Percentiles rank a stretch among this genome's conserved stretches.
Evolutionary conservation across 768 basidiomycete genomes (phyloP).

Genomic region (Mycena rebaudengoi): DNA sequence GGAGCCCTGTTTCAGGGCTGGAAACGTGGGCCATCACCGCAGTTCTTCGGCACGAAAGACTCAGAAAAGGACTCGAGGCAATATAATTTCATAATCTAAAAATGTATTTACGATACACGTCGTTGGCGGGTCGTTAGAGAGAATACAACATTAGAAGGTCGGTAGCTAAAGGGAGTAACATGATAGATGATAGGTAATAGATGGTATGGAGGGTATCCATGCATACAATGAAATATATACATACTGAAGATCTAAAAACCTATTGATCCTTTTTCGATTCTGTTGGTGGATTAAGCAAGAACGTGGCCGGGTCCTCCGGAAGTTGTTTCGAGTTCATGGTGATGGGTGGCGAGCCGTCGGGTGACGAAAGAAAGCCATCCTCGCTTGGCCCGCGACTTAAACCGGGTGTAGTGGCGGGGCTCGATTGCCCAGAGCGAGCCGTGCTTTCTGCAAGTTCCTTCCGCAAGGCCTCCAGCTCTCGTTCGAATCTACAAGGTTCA

Average conservation of each 20-base stretch:
- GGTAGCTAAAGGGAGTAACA: background rate
- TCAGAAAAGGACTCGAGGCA: too few relatives aligned
- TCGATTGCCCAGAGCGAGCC: slow-evolving; percentile 61
- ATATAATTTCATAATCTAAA: too few relatives aligned
- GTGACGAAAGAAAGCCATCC: slow-evolving; percentile 49
- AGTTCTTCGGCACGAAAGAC: background rate
- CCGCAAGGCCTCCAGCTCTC: slow-evolving; percentile 88
- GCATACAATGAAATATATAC: background rate
- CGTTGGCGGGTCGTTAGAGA: too few relatives aligned
- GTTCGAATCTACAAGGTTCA: slow-evolving; percentile 84
- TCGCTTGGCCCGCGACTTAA: slow-evolving; percentile 47
- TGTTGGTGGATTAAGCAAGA: slow-evolving; percentile 4
- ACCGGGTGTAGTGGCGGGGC: slow-evolving; percentile 48
- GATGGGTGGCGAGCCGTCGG: slow-evolving; percentile 43
- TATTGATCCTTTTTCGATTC: slow-evolving; percentile 41
- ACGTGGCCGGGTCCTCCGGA: slow-evolving; percentile 9
- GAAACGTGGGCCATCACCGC: slow-evolving; percentile 42
- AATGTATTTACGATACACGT: too few relatives aligned
- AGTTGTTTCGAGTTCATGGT: slow-evolving; percentile 31
- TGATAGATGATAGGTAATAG: background rate
- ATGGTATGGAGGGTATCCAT: background rate
- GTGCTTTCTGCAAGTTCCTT: slow-evolving; percentile 85
- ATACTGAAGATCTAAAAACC: slow-evolving; percentile 25
- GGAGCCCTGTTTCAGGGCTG: slow-evolving; percentile 67
- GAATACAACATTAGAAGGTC: background rate